These are phyloP conservation scores for Brachypodium distachyon DNA, from an alignment of 202 grass and related monocot species.

Conservation along the genomic window DNA sequence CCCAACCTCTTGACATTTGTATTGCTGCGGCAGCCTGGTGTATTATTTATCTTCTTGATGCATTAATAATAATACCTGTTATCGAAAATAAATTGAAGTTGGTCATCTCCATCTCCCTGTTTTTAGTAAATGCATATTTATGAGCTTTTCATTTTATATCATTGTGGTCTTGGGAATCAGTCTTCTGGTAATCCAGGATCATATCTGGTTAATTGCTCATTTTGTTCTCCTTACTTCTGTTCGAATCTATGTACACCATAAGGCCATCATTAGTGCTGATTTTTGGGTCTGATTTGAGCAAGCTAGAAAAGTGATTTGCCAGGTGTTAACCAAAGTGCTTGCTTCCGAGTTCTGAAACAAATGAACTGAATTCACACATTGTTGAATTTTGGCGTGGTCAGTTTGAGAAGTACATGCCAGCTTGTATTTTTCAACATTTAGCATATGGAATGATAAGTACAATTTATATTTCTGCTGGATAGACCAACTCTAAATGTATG, in stretches of 20 bases:
- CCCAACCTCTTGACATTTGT: no score
- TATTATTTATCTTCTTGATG: no score
- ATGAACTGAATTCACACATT: not conserved
- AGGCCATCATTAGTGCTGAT: not conserved
- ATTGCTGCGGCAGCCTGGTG: no score
- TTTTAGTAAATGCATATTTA: not conserved
- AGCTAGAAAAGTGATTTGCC: not conserved
- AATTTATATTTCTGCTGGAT: not conserved
- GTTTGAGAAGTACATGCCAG: not conserved
- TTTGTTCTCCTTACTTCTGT: not conserved
- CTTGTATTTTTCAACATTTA: slow-evolving; percentile 3
- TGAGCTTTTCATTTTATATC: not conserved
- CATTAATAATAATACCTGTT: no score
- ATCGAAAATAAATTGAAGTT: no score
- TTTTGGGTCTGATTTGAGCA: not conserved
- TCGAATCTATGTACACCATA: not conserved
- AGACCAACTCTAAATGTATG: not conserved
- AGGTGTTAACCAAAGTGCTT: not conserved
- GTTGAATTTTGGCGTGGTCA: not conserved
- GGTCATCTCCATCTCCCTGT: not conserved
- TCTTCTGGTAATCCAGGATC: not conserved
- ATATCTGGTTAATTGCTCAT: not conserved
- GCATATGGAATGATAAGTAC: not conserved
- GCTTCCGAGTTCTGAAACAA: not conserved
- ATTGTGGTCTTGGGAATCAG: not conserved